Conservation (phyloP, 805 yeast genomes). For the Myxozyma kluyveri region DNA sequence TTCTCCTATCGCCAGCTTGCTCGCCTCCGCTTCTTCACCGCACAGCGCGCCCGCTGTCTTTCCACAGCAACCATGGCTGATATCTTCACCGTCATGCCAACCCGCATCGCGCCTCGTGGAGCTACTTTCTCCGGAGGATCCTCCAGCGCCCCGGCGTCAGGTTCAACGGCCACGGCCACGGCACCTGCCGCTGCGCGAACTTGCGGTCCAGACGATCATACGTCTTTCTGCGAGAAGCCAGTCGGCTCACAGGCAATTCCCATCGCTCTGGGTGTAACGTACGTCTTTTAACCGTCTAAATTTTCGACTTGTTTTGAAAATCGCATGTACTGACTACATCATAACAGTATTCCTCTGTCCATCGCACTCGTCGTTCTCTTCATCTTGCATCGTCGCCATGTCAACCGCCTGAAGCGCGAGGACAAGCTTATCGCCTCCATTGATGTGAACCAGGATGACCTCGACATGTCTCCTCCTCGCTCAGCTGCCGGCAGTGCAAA, state of each 20-base stretch:
- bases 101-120: background rate
- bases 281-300: constrained; percentile 4
- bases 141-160: background rate
- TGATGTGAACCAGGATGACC: constrained; percentile 39
- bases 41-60: background rate
- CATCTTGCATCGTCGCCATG: constrained; percentile 38
- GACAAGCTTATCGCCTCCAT: constrained; percentile 39
- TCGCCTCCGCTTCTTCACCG: background rate
- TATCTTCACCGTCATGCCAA: background rate
- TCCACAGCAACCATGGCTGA: background rate
- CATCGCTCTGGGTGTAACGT: constrained; percentile 29
- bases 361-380: constrained; percentile 36
- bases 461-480: constrained; percentile 26
- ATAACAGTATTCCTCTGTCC: constrained; percentile 42
- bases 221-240: constrained; percentile 22
- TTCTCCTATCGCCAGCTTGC: no score
- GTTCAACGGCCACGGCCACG: background rate
- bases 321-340: no score
- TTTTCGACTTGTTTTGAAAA: no score
- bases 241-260: constrained; percentile 16
- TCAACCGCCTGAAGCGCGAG: constrained; percentile 37
- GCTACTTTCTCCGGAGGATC: background rate
- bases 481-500: background rate
- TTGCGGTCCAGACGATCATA: constrained; percentile 7
- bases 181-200: constrained; percentile 4